A percentile compares a stretch with the other conserved stretches of the same genome.
phyloP scores from a whole-genome alignment of 1,284 basidiomycete genomes.

The Puccinia coronata region DNA sequence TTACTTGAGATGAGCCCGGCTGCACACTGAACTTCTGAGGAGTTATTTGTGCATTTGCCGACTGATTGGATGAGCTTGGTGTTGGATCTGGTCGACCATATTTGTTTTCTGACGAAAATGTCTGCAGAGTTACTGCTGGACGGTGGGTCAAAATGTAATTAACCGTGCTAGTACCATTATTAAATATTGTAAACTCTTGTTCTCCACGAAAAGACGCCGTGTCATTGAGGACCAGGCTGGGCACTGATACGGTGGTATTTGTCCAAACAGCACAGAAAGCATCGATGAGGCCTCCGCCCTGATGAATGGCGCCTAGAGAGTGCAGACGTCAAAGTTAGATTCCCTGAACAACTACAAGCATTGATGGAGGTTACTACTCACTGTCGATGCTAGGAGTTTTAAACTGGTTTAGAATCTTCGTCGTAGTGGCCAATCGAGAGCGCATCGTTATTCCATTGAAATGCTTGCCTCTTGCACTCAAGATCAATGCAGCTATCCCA shows the following conservation, averaged over 20 bases:
- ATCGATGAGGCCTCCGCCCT: too few relatives aligned
- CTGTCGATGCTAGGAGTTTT: not conserved
- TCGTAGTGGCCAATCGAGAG: slow-evolving; percentile 19
- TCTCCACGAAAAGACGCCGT: slow-evolving; percentile 25
- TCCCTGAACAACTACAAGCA: too few relatives aligned
- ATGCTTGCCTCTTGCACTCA: slow-evolving; percentile 3
- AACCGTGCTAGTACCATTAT: not conserved
- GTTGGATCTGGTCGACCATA: not conserved
- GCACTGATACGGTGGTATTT: too few relatives aligned
- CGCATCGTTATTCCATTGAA: too few relatives aligned
- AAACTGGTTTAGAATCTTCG: not conserved
- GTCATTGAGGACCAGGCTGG: too few relatives aligned
- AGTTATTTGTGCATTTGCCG: not conserved
- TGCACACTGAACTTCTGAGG: not conserved
- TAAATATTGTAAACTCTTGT: slow-evolving; percentile 1
- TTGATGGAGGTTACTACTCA: not conserved
- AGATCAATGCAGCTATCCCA: slow-evolving; percentile 33
- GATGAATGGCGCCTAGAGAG: slow-evolving; percentile 35
- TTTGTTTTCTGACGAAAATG: not conserved
- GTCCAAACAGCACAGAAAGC: too few relatives aligned
- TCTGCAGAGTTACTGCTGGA: slow-evolving; percentile 4
- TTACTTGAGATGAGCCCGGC: slow-evolving; percentile 4
- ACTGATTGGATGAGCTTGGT: not conserved
- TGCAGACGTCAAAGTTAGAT: not conserved
- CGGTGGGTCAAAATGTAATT: slow-evolving; percentile 19